A percentile compares a stretch with the other conserved stretches of the same genome.
Conservation (phyloP, 2,329 filamentous ascomycete genomes). For the Scortechinia acanthostroma region DNA sequence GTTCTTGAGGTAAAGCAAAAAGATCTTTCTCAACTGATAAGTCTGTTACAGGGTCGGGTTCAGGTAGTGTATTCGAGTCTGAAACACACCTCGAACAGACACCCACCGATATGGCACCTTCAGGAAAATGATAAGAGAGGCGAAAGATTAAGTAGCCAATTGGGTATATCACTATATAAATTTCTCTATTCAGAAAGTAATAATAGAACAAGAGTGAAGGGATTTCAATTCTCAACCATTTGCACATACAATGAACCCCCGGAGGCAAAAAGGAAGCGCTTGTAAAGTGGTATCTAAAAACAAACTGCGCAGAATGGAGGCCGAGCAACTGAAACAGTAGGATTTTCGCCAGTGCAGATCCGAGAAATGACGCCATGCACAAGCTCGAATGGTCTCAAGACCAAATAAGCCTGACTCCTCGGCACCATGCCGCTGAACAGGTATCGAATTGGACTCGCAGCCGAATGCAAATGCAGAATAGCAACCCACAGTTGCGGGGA, state of each 20-base stretch:
- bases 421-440: not conserved
- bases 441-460: not conserved
- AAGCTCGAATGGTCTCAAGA: not conserved
- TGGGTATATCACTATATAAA: not conserved
- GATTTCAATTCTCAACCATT: not conserved
- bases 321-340: not conserved
- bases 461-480: not conserved
- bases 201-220: not conserved
- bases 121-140: too few relatives aligned
- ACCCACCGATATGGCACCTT: too few relatives aligned
- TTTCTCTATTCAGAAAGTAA: not conserved
- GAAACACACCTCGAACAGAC: too few relatives aligned
- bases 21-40: too few relatives aligned
- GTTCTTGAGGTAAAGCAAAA: too few relatives aligned
- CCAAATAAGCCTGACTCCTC: not conserved
- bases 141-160: too few relatives aligned
- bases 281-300: too few relatives aligned
- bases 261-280: conserved; percentile 1
- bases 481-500: too few relatives aligned
- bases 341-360: not conserved
- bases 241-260: not conserved
- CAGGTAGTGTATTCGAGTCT: too few relatives aligned
- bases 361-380: not conserved
- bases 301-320: too few relatives aligned
- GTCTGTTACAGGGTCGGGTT: too few relatives aligned